These are phyloP conservation scores for Poa annua DNA, from an alignment of 176 grass and related monocot species.

Conservation along the genomic window DNA sequence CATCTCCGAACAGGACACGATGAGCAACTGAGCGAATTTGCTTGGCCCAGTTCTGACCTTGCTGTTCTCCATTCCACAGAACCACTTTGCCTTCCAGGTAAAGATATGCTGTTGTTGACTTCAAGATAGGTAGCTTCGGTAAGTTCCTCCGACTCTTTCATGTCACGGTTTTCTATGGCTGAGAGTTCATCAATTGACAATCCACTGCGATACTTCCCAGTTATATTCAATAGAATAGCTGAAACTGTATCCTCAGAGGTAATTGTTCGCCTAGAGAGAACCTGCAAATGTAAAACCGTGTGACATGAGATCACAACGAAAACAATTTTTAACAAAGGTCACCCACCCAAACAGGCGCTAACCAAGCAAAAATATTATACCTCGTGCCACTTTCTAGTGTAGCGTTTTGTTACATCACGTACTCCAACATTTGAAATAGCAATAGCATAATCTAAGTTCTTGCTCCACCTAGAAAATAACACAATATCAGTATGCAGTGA, in stretches of 20 bases:
- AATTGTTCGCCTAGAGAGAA: conserved; percentile 78
- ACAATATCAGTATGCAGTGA: conserved; percentile 38
- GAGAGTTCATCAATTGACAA: conserved; percentile 59
- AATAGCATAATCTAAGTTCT: conserved; percentile 92
- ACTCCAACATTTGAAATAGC: conserved; percentile 83
- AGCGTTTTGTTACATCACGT: conserved; percentile 86
- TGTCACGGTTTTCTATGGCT: conserved; percentile 58
- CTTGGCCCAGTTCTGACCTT: conserved; percentile 77
- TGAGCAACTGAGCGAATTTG: conserved; percentile 59
- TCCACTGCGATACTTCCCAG: conserved; percentile 59
- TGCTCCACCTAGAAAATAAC: conserved; percentile 80
- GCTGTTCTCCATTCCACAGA: conserved; percentile 84
- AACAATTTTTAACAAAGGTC: conserved; percentile 11
- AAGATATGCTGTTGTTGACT: conserved; percentile 53
- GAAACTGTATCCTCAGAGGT: conserved; percentile 65
- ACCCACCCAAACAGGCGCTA: not conserved
- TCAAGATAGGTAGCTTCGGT: conserved; percentile 63
- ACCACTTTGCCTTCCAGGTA: conserved; percentile 98
- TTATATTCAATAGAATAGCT: conserved; percentile 71
- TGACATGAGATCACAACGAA: conserved; percentile 14
- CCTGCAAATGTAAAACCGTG: conserved; percentile 54
- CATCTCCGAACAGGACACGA: conserved; percentile 79
- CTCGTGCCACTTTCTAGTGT: conserved; percentile 96
- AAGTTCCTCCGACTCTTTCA: conserved; percentile 88
- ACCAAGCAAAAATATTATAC: conserved; percentile 46